These are phyloP conservation scores for Arctostaphylos glauca DNA, from an alignment of 148 eudicot genomes.

Conservation along the genomic window DNA sequence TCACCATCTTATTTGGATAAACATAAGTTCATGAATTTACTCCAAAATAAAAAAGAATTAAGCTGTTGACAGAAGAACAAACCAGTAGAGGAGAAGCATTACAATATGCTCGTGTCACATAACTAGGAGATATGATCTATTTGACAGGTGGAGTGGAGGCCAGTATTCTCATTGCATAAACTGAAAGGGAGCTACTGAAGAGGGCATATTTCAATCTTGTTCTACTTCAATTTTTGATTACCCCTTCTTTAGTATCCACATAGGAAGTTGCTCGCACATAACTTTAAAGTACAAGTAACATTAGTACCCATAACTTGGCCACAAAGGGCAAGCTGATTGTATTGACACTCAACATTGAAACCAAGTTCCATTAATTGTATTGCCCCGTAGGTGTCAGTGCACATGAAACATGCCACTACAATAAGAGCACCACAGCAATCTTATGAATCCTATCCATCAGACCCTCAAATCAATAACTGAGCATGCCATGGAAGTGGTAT, in stretches of 20 bases:
- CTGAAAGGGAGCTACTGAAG: neutral
- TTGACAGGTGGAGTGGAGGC: neutral
- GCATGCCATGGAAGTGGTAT: neutral
- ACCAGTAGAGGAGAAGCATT: neutral
- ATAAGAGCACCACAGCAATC: neutral
- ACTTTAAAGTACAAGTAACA: neutral
- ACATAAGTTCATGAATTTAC: neutral
- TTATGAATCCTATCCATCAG: neutral
- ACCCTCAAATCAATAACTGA: neutral
- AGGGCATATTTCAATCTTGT: neutral
- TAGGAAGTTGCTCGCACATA: neutral
- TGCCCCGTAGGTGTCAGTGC: neutral
- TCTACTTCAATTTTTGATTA: neutral
- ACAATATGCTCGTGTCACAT: neutral
- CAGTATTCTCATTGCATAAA: neutral
- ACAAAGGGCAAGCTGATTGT: neutral
- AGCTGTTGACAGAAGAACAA: neutral
- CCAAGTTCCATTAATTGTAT: neutral
- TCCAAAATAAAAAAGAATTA: neutral
- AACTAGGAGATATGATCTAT: neutral
- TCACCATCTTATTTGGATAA: neutral
- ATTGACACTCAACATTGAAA: constrained; percentile 5
- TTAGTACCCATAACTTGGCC: neutral
- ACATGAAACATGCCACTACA: neutral
- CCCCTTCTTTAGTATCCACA: neutral